Conservation (phyloP, 2,329 filamentous ascomycete genomes). For the Lecanicillium sp. region DNA sequence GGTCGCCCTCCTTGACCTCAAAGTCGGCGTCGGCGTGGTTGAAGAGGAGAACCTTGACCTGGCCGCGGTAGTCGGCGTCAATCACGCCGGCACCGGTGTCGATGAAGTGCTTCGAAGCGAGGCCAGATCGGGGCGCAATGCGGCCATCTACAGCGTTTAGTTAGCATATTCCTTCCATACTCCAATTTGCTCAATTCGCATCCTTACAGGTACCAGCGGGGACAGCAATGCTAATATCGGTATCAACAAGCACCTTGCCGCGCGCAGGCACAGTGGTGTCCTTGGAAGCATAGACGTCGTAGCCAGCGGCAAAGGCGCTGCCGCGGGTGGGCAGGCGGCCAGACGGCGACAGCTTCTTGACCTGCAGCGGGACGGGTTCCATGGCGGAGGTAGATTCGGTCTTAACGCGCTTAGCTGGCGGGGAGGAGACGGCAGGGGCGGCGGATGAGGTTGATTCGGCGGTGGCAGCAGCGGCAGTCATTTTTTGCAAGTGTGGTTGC, state of each 20-base stretch:
- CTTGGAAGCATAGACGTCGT: conserved; percentile 80
- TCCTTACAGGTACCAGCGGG: conserved; percentile 84
- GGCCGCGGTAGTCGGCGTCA: conserved; percentile 92
- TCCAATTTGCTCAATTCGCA: too few species aligned
- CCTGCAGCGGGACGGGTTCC: conserved; percentile 55
- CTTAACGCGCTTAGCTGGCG: conserved; percentile 75
- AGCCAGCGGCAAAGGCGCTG: conserved; percentile 83
- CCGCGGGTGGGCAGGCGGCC: conserved; percentile 83
- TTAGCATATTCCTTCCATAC: too few species aligned
- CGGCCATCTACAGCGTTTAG: conserved; percentile 62
- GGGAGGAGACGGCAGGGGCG: conserved; percentile 43
- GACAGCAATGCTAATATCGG: conserved; percentile 84
- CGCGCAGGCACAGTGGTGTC: conserved; percentile 69
- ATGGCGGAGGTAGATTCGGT: conserved; percentile 34
- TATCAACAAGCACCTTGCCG: conserved; percentile 81
- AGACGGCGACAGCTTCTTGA: conserved; percentile 79
- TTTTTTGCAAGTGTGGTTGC: background rate
- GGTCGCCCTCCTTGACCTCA: conserved; percentile 73
- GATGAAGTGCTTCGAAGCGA: conserved; percentile 91
- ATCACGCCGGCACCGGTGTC: conserved; percentile 95
- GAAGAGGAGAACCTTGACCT: conserved; percentile 90
- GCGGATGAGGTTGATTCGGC: background rate
- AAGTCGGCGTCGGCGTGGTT: conserved; percentile 85
- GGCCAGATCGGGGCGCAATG: conserved; percentile 82
- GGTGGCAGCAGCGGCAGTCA: background rate